Conservation (phyloP, 352 stramenopile genomes). For the Phytophthora sansomeana region DNA sequence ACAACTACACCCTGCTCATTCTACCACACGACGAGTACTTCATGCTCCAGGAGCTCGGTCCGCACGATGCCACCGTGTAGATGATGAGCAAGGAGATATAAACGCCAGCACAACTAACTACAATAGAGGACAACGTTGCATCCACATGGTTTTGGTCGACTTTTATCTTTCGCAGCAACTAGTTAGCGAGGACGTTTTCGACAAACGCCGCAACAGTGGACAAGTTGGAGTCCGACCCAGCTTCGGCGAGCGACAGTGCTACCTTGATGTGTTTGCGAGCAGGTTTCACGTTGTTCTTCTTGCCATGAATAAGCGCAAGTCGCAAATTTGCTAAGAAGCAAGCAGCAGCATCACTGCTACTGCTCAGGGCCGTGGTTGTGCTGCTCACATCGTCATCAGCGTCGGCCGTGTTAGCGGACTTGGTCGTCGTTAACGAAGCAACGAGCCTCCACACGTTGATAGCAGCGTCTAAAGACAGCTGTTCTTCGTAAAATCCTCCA, state of each 20-base stretch:
- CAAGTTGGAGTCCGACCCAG: slow-evolving; percentile 34
- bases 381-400: slow-evolving; percentile 34
- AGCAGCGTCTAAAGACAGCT: slow-evolving; percentile 51
- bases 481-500: slow-evolving; percentile 61
- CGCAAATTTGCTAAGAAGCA: slow-evolving; percentile 71
- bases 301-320: slow-evolving; percentile 66
- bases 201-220: slow-evolving; percentile 67
- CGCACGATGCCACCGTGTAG: slow-evolving; percentile 71
- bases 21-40: slow-evolving; percentile 80
- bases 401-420: slow-evolving; percentile 26
- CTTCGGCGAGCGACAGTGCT: slow-evolving; percentile 39
- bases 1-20: slow-evolving; percentile 80
- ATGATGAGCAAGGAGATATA: slow-evolving; percentile 13
- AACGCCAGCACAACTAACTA: slow-evolving; percentile 3
- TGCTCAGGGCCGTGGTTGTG: slow-evolving; percentile 32
- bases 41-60: slow-evolving; percentile 69
- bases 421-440: slow-evolving; percentile 35
- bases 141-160: background rate
- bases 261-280: slow-evolving; percentile 76
- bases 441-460: slow-evolving; percentile 77
- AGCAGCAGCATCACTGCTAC: slow-evolving; percentile 31
- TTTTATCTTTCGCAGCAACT: slow-evolving; percentile 3
- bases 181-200: slow-evolving; percentile 65
- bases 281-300: slow-evolving; percentile 68
- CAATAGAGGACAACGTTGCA: slow-evolving; percentile 26